Conservation (phyloP, 805 yeast genomes). For the Kuraishia hungarica region DNA sequence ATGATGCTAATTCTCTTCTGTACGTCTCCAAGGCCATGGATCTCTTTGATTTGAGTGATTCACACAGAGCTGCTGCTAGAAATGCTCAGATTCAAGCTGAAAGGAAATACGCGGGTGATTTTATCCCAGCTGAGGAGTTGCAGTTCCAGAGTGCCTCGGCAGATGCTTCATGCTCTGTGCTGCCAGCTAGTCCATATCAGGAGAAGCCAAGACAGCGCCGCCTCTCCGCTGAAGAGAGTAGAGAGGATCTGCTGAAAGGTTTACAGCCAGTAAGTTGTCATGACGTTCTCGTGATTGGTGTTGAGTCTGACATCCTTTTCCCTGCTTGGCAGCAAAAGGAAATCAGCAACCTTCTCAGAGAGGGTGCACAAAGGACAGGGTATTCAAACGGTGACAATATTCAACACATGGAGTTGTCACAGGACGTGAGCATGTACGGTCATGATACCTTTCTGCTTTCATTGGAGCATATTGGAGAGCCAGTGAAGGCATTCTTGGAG, state of each 20-base stretch:
- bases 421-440: conserved; percentile 74
- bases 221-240: conserved; percentile 45
- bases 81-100: conserved; percentile 28
- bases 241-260: conserved; percentile 58
- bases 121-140: conserved; percentile 13
- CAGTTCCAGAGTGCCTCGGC: conserved; percentile 16
- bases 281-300: conserved; percentile 75
- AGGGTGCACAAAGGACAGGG: conserved; percentile 26
- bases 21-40: conserved; percentile 94
- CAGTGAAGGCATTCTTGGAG: conserved; percentile 56
- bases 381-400: conserved; percentile 26
- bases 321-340: conserved; percentile 95
- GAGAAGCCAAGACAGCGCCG: conserved; percentile 39
- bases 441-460: conserved; percentile 87
- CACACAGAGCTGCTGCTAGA: conserved; percentile 35
- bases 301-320: conserved; percentile 85
- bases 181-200: conserved; percentile 44
- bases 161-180: conserved; percentile 23
- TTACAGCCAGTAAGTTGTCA: conserved; percentile 52
- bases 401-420: conserved; percentile 65
- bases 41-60: conserved; percentile 66
- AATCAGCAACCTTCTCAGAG: conserved; percentile 50
- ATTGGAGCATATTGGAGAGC: conserved; percentile 71
- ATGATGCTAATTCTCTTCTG: conserved; percentile 82
- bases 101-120: conserved; percentile 16